These are phyloP conservation scores for Saccharum officinarum DNA, from an alignment of 176 grass and related monocot genomes.

Conservation along the genomic window DNA sequence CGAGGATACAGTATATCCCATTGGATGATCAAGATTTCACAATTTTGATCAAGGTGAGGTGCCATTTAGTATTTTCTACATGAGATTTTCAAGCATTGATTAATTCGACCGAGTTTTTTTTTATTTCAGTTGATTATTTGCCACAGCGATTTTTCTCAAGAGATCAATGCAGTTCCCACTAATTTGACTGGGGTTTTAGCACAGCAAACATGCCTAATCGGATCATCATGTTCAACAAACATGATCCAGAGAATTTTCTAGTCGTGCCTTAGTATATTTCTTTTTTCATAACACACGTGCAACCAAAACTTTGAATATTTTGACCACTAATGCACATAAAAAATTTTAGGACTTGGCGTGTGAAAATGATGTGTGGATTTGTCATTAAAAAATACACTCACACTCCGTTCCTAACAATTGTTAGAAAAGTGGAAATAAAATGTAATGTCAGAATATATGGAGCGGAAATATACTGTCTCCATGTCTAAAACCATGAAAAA, in stretches of 20 bases:
- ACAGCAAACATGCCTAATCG: neutral
- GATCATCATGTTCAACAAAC: neutral
- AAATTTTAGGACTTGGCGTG: neutral
- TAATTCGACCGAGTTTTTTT: too few relatives aligned
- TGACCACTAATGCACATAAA: neutral
- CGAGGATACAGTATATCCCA: neutral
- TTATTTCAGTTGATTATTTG: too few relatives aligned
- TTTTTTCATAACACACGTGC: neutral
- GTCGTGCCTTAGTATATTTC: neutral
- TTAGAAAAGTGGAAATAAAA: neutral
- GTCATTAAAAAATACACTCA: neutral
- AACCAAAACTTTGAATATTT: neutral
- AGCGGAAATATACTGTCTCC: neutral
- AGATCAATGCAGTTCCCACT: too few relatives aligned
- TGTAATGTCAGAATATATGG: neutral
- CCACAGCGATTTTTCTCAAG: too few relatives aligned
- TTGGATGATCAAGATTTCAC: neutral
- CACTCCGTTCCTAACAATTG: neutral
- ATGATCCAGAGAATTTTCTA: neutral
- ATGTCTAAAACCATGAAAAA: neutral
- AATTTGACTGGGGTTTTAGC: neutral
- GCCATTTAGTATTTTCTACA: neutral
- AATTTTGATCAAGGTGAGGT: neutral
- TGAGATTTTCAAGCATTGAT: neutral
- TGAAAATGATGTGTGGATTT: neutral